Evolutionary conservation across 352 stramenopile species (phyloP).

Genomic region (Globisporangium alternatum): DNA sequence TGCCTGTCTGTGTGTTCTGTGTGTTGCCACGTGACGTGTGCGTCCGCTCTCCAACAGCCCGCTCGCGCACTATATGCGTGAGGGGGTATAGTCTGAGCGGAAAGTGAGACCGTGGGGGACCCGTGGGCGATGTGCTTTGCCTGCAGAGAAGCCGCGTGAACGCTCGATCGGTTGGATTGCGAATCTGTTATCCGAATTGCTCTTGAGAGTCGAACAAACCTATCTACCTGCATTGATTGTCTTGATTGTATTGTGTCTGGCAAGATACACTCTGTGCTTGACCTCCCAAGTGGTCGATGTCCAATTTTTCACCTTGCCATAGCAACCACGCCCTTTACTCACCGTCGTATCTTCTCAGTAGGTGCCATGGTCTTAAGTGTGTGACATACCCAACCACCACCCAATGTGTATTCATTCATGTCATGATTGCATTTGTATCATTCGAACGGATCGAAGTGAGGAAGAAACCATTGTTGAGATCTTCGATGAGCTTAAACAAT

Average conservation of each 20-base stretch:
- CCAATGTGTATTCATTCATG: not conserved
- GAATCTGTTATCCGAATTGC: constrained; percentile 17
- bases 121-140: constrained; percentile 30
- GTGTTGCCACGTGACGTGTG: constrained; percentile 3
- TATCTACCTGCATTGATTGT: constrained; percentile 16
- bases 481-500: constrained; percentile 66
- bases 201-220: constrained; percentile 37
- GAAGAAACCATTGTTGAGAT: constrained; percentile 75
- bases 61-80: constrained; percentile 42
- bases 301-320: constrained; percentile 86
- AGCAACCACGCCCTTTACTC: constrained; percentile 65
- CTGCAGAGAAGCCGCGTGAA: constrained; percentile 29
- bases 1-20: not conserved
- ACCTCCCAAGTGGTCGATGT: constrained; percentile 70
- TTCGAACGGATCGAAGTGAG: constrained; percentile 55
- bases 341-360: constrained; percentile 60
- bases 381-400: constrained; percentile 33
- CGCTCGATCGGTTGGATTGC: constrained; percentile 21
- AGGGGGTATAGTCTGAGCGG: constrained; percentile 81
- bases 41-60: constrained; percentile 70
- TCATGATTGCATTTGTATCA: constrained; percentile 1
- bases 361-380: constrained; percentile 75
- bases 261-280: constrained; percentile 89
- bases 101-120: constrained; percentile 42
- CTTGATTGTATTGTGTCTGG: constrained; percentile 20